Base-by-base conservation (phyloP, 2,329 filamentous ascomycete genomes). In the Neopestalotiopsis clavispora region DNA sequence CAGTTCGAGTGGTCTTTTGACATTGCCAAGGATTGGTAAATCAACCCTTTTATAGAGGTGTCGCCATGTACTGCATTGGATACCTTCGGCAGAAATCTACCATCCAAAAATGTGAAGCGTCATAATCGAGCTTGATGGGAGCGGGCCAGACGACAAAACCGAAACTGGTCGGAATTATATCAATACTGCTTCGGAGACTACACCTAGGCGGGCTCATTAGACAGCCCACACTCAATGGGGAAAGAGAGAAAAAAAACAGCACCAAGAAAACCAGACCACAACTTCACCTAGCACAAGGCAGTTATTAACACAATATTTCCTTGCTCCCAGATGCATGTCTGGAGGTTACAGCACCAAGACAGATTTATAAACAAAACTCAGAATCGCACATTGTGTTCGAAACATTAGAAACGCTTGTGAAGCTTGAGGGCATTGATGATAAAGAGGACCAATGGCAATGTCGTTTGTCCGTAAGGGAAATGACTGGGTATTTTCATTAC, bases 1-100 rank as follows among this genome's bases (percentile, higher is more conserved):
- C 87, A 92, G 79, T 99, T 99, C 81, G 92, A 97, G 77, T 99
- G 96, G 96, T 90, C 91, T 71, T 98, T 99, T 78, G 93, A 98
- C 78, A 97, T 99, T 80, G 88, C 92, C 83, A 99, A 98, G 89
- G 94, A 97, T 80, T 98, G 96, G 96, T 67, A 67, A 52, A 67
- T 6, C n/a, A 56, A 49, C 13, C 23, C 12, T 40, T 61, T 38
- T 42, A 42, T 20, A 38, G 28, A 57, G 42, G 23, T 40, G 20
- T 49, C 45, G 45, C 45, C 17, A 9, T 30, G 57, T 59, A 34
- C 57, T 59, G 30, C 57, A 23, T 59, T 59, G 20, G 57, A 59
- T 12, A 30, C 7, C 57, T 59, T 56, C 13, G 49, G 14, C 57
- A 59, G 13, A 30, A 59, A 34, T 14, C 57, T 59, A 17, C n/a